A percentile compares a stretch with the other conserved stretches of the same genome.
These are phyloP conservation scores for Vaccinium myrtillus DNA, from an alignment of 148 eudicot genomes.

Conservation along the genomic window DNA sequence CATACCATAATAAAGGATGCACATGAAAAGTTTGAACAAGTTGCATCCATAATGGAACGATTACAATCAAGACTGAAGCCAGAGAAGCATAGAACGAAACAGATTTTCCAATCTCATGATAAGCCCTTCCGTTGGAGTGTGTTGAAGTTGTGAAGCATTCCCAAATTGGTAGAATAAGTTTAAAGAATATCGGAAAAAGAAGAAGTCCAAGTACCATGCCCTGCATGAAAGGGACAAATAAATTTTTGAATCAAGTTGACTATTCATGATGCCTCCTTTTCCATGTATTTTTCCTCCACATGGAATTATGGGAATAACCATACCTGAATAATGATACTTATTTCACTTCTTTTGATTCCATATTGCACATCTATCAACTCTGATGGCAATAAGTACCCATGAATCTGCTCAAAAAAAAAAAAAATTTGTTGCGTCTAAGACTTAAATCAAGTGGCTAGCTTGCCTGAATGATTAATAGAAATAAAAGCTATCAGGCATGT, in stretches of 20 bases:
- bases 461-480: neutral
- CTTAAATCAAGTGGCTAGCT: neutral
- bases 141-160: constrained; percentile 29
- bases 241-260: neutral
- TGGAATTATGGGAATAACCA: neutral
- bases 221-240: constrained; percentile 38
- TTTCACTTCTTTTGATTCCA: constrained; percentile 65
- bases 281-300: neutral
- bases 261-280: neutral
- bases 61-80: constrained; percentile 35
- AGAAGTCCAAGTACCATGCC: constrained; percentile 85
- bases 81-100: constrained; percentile 61
- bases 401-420: constrained; percentile 35
- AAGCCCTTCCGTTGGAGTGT: constrained; percentile 22
- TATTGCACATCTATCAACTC: constrained; percentile 26
- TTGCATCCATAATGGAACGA: constrained; percentile 79
- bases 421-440: neutral
- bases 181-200: constrained; percentile 60
- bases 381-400: constrained; percentile 30
- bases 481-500: constrained; percentile 1
- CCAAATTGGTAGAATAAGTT: constrained; percentile 37
- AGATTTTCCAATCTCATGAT: constrained; percentile 49
- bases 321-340: constrained; percentile 84
- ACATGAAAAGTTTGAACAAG: constrained; percentile 65
- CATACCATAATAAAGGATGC: constrained; percentile 87